Percentiles rank a stretch among this genome's conserved stretches.
Evolutionary conservation across 176 grass and related monocot species (phyloP).

Genomic region (Bolboschoenus planiculmis): DNA sequence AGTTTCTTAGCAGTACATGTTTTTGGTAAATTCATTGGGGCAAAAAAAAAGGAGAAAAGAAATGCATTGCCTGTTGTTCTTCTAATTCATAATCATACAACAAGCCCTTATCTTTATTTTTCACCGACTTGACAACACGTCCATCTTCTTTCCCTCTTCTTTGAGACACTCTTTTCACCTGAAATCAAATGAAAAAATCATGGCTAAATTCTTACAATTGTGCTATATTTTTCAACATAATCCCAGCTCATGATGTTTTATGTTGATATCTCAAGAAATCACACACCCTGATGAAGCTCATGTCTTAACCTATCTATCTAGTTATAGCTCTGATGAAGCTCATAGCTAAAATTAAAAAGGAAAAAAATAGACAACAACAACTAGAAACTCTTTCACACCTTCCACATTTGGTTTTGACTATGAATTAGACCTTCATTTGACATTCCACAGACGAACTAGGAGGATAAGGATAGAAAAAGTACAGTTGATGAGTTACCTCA

Average conservation of each 20-base stretch:
- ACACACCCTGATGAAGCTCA: neutral
- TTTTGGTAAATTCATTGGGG: neutral
- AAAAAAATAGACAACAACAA: neutral
- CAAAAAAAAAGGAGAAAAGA: neutral
- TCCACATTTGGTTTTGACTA: neutral
- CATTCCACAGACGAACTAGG: neutral
- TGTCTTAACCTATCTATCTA: too few species aligned
- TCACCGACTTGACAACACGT: slow-evolving; percentile 1
- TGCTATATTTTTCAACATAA: neutral
- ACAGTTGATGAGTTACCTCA: neutral
- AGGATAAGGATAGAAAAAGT: neutral
- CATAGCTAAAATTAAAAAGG: neutral
- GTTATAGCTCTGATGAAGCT: neutral
- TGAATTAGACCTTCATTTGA: neutral
- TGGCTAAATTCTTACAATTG: neutral
- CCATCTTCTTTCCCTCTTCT: slow-evolving; percentile 21
- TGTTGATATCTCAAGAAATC: neutral
- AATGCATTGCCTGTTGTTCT: slow-evolving; percentile 3
- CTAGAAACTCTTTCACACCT: neutral
- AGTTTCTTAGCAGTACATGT: neutral
- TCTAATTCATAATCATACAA: slow-evolving; percentile 16
- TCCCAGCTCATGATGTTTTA: neutral
- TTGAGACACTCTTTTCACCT: slow-evolving; percentile 10
- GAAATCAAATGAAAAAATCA: slow-evolving; percentile 1
- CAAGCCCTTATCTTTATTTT: slow-evolving; percentile 16